Percentiles rank a stretch among this genome's conserved stretches.
phyloP scores from a whole-genome alignment of 2,329 filamentous ascomycete species.

The Xylariaceae sp. region DNA sequence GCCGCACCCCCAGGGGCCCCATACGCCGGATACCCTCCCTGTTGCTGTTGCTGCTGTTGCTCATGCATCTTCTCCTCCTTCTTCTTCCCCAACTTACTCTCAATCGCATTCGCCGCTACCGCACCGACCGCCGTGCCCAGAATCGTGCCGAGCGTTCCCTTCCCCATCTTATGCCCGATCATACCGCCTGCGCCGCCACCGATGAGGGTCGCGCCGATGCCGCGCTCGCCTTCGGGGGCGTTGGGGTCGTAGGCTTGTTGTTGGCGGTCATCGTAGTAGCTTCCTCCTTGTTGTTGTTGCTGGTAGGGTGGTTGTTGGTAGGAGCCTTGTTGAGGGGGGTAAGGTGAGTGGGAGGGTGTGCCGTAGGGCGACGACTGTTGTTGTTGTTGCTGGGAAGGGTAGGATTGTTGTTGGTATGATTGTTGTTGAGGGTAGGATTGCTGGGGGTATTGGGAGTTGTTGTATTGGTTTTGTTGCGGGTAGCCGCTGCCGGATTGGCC shows the following conservation, averaged over 20 bases:
- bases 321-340: constrained; percentile 20
- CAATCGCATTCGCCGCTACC: constrained; percentile 49
- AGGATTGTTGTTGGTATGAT: constrained; percentile 21
- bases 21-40: background rate
- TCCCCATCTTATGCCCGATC: constrained; percentile 49
- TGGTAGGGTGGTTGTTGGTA: constrained; percentile 24
- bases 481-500: constrained; percentile 18
- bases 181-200: constrained; percentile 51
- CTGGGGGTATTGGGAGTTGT: constrained; percentile 23
- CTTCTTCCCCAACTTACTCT: constrained; percentile 38
- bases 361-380: constrained; percentile 8
- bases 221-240: constrained; percentile 44
- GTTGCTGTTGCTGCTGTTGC: background rate
- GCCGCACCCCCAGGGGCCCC: no score
- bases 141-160: constrained; percentile 48
- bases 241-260: constrained; percentile 1
- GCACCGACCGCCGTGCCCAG: constrained; percentile 50
- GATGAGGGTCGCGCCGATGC: constrained; percentile 49
- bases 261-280: no score
- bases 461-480: constrained; percentile 19
- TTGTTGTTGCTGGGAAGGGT: constrained; percentile 19
- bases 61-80: constrained; percentile 27
- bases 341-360: constrained; percentile 19
- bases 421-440: constrained; percentile 17
- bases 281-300: background rate